Evolutionary conservation across 2,329 filamentous ascomycete species (phyloP).

Genomic region (Fusarium liriodendri): DNA sequence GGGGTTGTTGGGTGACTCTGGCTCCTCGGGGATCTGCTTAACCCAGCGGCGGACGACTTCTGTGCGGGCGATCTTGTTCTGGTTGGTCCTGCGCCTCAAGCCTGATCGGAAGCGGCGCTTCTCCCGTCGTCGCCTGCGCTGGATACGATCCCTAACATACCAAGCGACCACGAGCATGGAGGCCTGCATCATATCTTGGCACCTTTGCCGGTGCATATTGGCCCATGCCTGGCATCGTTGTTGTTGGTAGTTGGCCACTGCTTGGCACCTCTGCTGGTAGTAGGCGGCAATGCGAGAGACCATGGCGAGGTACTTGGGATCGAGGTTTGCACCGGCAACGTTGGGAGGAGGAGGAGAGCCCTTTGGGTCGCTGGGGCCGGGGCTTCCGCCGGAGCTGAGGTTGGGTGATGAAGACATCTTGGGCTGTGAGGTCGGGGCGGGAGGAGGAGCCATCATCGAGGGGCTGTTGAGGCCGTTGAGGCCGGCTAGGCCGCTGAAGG

Average conservation of each 20-base stretch:
- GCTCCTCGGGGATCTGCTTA: slow-evolving; percentile 51
- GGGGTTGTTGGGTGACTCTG: slow-evolving; percentile 46
- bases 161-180: slow-evolving; percentile 62
- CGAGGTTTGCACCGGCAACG: slow-evolving; percentile 45
- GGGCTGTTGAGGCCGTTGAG: slow-evolving; percentile 30
- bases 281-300: slow-evolving; percentile 60
- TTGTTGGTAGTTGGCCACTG: slow-evolving; percentile 59
- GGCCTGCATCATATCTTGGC: slow-evolving; percentile 61
- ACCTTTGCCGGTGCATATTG: slow-evolving; percentile 58
- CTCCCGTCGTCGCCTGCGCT: slow-evolving; percentile 54
- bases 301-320: slow-evolving; percentile 58
- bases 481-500: slow-evolving; percentile 26
- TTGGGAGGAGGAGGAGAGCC: slow-evolving; percentile 34
- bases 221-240: slow-evolving; percentile 62
- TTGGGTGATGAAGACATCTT: slow-evolving; percentile 36
- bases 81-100: slow-evolving; percentile 48
- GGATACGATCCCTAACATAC: slow-evolving; percentile 61
- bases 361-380: slow-evolving; percentile 34
- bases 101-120: slow-evolving; percentile 56
- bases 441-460: slow-evolving; percentile 39
- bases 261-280: slow-evolving; percentile 61
- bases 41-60: slow-evolving; percentile 59
- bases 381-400: slow-evolving; percentile 28
- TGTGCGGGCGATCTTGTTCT: slow-evolving; percentile 51
- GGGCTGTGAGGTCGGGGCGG: slow-evolving; percentile 40